phyloP scores from a whole-genome alignment of 1,284 basidiomycete species.

The Mycosarcoma maydis region DNA sequence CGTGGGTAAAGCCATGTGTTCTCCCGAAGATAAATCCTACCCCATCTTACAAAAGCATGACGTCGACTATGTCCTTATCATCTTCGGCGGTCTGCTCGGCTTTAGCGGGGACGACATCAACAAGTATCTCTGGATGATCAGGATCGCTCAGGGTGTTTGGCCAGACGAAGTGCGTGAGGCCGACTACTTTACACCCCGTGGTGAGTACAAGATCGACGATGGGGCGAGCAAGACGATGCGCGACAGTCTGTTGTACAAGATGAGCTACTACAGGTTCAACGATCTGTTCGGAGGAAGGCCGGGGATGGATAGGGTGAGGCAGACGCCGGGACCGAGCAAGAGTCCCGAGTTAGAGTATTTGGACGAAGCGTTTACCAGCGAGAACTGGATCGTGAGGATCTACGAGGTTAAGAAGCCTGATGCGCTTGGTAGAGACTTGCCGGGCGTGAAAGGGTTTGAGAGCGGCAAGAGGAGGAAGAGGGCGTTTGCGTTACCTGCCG shows the following conservation, averaged over 20 bases:
- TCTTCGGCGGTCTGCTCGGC: slow-evolving; percentile 95
- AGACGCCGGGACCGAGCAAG: slow-evolving; percentile 42
- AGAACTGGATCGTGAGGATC: slow-evolving; percentile 74
- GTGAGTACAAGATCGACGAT: slow-evolving; percentile 94
- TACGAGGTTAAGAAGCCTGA: slow-evolving; percentile 97
- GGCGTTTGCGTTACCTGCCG: slow-evolving; percentile 19
- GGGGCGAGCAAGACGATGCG: slow-evolving; percentile 88
- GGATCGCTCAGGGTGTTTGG: slow-evolving; percentile 98
- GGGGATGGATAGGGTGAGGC: slow-evolving; percentile 60
- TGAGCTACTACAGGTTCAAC: slow-evolving; percentile 66
- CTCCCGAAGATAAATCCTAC: slow-evolving; percentile 91
- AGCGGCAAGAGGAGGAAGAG: slow-evolving; percentile 81
- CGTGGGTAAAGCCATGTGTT: slow-evolving; percentile 80
- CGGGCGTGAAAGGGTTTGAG: slow-evolving; percentile 79
- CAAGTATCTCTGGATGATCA: slow-evolving; percentile 88
- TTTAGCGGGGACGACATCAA: slow-evolving; percentile 99
- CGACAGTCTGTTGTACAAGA: slow-evolving; percentile 83
- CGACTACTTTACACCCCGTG: slow-evolving; percentile 91
- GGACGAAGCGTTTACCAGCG: slow-evolving; percentile 65
- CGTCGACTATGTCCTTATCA: slow-evolving; percentile 96
- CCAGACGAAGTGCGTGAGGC: slow-evolving; percentile 96
- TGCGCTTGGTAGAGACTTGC: slow-evolving; percentile 79
- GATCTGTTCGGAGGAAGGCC: slow-evolving; percentile 68
- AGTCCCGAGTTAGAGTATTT: slow-evolving; percentile 59
- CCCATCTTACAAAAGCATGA: slow-evolving; percentile 97